Evolutionary conservation across 2,329 filamentous ascomycete species (phyloP).

Genomic region (Colletotrichum gigasporum): DNA sequence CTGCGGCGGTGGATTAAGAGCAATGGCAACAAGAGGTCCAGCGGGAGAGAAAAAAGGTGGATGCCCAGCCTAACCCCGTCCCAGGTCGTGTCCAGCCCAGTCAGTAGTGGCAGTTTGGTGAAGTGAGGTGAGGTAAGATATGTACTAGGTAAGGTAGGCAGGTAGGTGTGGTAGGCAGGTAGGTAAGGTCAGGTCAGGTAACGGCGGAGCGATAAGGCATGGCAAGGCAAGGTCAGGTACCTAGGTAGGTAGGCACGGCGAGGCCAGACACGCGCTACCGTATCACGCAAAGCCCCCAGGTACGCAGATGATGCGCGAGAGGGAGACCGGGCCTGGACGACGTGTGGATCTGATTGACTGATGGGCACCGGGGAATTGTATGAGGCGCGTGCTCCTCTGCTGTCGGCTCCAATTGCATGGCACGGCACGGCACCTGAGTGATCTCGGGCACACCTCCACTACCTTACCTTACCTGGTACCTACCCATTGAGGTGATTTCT

Average conservation of each 20-base stretch:
- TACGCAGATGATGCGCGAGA: conserved; percentile 22
- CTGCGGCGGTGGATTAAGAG: conserved; percentile 9
- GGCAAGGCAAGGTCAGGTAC: not conserved
- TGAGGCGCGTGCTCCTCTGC: conserved; percentile 9
- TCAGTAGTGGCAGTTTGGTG: too few relatives aligned
- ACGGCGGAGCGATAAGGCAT: not conserved
- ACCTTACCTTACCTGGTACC: too few relatives aligned
- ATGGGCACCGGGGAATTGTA: not conserved
- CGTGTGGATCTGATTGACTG: not conserved
- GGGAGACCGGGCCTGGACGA: not conserved
- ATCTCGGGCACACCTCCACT: too few relatives aligned
- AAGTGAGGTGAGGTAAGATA: not conserved
- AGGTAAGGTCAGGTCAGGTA: not conserved
- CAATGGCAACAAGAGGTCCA: not conserved
- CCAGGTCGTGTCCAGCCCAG: not conserved
- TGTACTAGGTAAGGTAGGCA: too few relatives aligned
- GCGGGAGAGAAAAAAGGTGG: not conserved
- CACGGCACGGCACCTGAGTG: not conserved
- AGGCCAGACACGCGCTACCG: conserved; percentile 1
- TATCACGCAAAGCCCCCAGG: not conserved
- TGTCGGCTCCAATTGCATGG: not conserved
- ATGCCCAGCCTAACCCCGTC: conserved; percentile 7
- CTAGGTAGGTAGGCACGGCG: conserved; percentile 6
- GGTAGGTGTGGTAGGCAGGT: not conserved
- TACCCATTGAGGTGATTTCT: not conserved